Evolutionary conservation across 352 stramenopile genomes (phyloP).

Genomic region (Elongisporangium anandrum): DNA sequence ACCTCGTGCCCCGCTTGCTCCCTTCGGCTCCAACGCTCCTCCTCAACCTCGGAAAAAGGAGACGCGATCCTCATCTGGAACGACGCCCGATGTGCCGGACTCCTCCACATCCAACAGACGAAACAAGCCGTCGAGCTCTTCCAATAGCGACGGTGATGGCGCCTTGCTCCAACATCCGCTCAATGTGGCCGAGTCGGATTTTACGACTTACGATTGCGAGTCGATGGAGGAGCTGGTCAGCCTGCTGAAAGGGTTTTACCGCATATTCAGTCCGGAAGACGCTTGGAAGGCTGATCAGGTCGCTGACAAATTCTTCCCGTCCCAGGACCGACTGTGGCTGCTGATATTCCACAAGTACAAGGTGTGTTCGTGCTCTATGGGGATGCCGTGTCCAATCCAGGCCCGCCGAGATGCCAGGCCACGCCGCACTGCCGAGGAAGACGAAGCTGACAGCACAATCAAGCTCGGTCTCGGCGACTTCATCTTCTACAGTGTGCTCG

Average conservation of each 20-base stretch:
- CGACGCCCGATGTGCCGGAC: constrained; percentile 22
- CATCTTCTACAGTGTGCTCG: constrained; percentile 98
- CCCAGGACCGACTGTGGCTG: constrained; percentile 72
- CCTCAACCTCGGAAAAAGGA: constrained; percentile 9
- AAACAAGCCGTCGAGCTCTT: constrained; percentile 10
- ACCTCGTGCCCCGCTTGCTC: constrained; percentile 5
- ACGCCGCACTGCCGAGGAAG: constrained; percentile 37
- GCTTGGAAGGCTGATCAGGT: constrained; percentile 76
- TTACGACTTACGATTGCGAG: constrained; percentile 73
- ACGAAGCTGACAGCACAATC: constrained; percentile 88
- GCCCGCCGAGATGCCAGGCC: constrained; percentile 44
- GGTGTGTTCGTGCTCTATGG: constrained; percentile 79
- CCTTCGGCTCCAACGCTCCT: constrained; percentile 13
- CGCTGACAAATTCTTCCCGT: constrained; percentile 76
- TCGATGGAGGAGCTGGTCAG: constrained; percentile 65
- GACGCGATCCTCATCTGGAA: neutral
- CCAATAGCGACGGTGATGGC: constrained; percentile 12
- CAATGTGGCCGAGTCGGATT: constrained; percentile 72
- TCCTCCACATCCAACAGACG: constrained; percentile 28
- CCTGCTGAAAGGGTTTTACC: constrained; percentile 65
- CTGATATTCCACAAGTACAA: constrained; percentile 87
- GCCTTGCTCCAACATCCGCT: constrained; percentile 25
- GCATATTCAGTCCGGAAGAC: constrained; percentile 77
- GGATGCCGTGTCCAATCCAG: constrained; percentile 72
- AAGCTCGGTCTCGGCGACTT: constrained; percentile 96